These are phyloP conservation scores for Exophiala aquamarina DNA, from an alignment of 2,329 filamentous ascomycete species.

Conservation along the genomic window DNA sequence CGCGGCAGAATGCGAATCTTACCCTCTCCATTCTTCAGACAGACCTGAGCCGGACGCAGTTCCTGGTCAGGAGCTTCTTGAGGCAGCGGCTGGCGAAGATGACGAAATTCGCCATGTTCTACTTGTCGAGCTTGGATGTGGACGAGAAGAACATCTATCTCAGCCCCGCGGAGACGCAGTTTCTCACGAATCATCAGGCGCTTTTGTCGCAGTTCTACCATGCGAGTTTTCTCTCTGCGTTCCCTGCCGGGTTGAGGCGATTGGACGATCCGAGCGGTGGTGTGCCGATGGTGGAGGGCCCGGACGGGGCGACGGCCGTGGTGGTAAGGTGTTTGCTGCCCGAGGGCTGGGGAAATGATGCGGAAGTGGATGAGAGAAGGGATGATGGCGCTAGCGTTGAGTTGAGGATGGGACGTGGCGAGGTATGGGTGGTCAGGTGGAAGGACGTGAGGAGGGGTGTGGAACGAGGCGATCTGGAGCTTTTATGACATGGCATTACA, in stretches of 20 bases:
- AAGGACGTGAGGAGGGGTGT: constrained; percentile 66
- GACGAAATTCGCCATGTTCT: constrained; percentile 52
- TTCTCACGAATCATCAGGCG: constrained; percentile 80
- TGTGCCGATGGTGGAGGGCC: constrained; percentile 86
- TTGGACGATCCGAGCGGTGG: constrained; percentile 84
- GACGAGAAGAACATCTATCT: constrained; percentile 45
- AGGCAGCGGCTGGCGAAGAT: constrained; percentile 81
- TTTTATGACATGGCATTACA: constrained; percentile 33
- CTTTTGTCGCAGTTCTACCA: constrained; percentile 83
- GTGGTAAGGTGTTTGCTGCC: constrained; percentile 65
- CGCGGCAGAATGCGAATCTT: constrained; percentile 78
- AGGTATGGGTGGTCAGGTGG: constrained; percentile 70
- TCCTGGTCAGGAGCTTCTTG: constrained; percentile 78
- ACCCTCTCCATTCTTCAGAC: constrained; percentile 93
- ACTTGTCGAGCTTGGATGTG: constrained; percentile 33
- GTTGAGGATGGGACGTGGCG: constrained; percentile 51
- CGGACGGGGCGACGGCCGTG: constrained; percentile 79
- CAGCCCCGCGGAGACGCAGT: constrained; percentile 74
- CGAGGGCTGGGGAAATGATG: constrained; percentile 23
- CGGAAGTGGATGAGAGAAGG: constrained; percentile 14
- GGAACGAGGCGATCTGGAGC: constrained; percentile 43
- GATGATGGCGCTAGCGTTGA: constrained; percentile 31
- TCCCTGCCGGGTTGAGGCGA: constrained; percentile 75
- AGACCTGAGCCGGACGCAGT: constrained; percentile 92
- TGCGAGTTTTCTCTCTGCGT: constrained; percentile 77